phyloP scores from a whole-genome alignment of 352 stramenopile genomes.

The Globisporangium nodosum region DNA sequence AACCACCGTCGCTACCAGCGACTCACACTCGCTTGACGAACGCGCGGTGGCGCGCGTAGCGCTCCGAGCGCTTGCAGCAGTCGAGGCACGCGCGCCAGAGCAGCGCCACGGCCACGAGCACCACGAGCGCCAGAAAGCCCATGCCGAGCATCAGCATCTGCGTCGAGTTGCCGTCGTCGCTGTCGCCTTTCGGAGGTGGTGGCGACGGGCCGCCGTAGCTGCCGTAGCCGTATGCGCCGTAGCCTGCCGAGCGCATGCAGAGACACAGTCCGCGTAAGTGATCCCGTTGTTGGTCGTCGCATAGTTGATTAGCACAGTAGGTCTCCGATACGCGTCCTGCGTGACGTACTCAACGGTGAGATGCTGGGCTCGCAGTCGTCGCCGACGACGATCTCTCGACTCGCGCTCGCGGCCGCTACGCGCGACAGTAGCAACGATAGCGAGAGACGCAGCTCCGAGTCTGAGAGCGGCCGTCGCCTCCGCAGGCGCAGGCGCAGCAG shows the following conservation, averaged over 20 bases:
- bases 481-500: too few relatives aligned
- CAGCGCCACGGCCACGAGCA: slow-evolving; percentile 31
- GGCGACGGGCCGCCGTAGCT: not conserved
- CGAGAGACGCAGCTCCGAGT: not conserved
- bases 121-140: slow-evolving; percentile 28
- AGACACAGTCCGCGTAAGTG: not conserved
- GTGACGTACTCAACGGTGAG: not conserved
- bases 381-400: not conserved
- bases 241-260: not conserved
- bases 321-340: too few relatives aligned
- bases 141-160: slow-evolving; percentile 27
- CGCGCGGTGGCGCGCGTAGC: slow-evolving; percentile 31
- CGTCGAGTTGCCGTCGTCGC: slow-evolving; percentile 8
- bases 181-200: slow-evolving; percentile 2
- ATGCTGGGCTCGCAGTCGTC: not conserved
- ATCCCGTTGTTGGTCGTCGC: not conserved
- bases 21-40: slow-evolving; percentile 42
- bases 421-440: not conserved
- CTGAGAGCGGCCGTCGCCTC: not conserved
- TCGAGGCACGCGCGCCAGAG: slow-evolving; percentile 43
- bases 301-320: too few relatives aligned
- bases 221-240: slow-evolving; percentile 2
- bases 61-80: slow-evolving; percentile 35
- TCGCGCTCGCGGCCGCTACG: not conserved
- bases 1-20: not conserved